phyloP scores from a whole-genome alignment of 768 basidiomycete species.

The Coprinopsis strossmayeri region DNA sequence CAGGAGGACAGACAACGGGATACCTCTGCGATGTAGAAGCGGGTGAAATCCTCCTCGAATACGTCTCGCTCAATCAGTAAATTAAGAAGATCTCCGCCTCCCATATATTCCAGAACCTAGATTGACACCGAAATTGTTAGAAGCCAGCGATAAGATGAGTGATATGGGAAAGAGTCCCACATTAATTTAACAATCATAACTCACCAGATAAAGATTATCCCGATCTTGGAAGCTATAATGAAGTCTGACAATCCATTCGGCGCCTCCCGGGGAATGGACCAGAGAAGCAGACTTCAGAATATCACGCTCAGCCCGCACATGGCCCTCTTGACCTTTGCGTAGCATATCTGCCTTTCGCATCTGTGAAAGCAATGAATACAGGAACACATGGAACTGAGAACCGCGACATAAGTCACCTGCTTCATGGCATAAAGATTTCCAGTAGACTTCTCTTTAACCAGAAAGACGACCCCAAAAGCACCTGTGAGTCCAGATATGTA shows the following conservation, averaged over 20 bases:
- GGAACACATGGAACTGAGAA: no score
- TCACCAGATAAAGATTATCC: conserved; percentile 90
- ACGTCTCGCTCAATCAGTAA: conserved; percentile 89
- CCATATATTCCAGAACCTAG: conserved; percentile 92
- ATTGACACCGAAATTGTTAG: conserved; percentile 20
- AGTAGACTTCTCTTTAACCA: conserved; percentile 77
- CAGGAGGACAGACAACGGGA: conserved; percentile 9
- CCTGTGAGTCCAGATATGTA: conserved; percentile 37
- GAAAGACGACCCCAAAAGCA: conserved; percentile 93
- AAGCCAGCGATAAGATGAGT: conserved; percentile 47
- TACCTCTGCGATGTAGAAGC: conserved; percentile 94
- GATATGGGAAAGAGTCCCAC: conserved; percentile 29
- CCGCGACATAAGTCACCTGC: conserved; percentile 58
- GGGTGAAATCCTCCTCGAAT: conserved; percentile 85
- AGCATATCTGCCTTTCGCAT: conserved; percentile 89
- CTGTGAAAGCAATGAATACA: conserved; percentile 31
- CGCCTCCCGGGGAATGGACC: conserved; percentile 63
- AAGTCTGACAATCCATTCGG: conserved; percentile 92
- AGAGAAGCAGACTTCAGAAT: conserved; percentile 86
- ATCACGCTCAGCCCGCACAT: conserved; percentile 93
- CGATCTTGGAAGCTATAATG: conserved; percentile 94
- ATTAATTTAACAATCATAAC: conserved; percentile 26
- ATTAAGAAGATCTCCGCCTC: conserved; percentile 93
- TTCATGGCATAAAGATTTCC: conserved; percentile 94
- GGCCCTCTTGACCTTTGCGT: conserved; percentile 94